These are phyloP conservation scores for Arachnopeziza araneosa DNA, from an alignment of 2,329 filamentous ascomycete genomes.

Conservation along the genomic window DNA sequence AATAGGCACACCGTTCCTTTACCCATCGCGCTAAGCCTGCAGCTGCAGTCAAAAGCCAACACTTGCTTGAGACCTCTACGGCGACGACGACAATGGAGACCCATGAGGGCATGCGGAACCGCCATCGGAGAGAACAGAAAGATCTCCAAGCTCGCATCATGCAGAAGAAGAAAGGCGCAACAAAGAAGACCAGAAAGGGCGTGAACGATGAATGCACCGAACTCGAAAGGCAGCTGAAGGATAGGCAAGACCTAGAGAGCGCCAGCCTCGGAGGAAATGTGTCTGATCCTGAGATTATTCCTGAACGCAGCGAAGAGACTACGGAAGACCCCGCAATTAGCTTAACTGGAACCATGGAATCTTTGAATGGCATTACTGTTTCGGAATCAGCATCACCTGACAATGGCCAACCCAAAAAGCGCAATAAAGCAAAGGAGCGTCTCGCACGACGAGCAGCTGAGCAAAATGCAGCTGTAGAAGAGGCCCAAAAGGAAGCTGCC, in stretches of 20 bases:
- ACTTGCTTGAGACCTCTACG: background rate
- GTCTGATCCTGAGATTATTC: background rate
- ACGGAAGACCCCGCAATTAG: slow-evolving; percentile 5
- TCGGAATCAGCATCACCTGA: slow-evolving; percentile 19
- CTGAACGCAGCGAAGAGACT: background rate
- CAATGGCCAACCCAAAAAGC: slow-evolving; percentile 45
- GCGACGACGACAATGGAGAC: slow-evolving; percentile 35
- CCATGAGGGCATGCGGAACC: slow-evolving; percentile 71
- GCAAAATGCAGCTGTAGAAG: slow-evolving; percentile 60
- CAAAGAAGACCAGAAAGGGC: slow-evolving; percentile 75
- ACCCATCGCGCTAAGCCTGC: no score
- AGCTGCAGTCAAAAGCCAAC: no score
- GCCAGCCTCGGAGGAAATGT: slow-evolving; percentile 35
- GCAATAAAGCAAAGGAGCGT: slow-evolving; percentile 86
- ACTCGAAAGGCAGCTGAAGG: slow-evolving; percentile 60
- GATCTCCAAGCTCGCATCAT: slow-evolving; percentile 82
- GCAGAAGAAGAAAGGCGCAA: slow-evolving; percentile 94
- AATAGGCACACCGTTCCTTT: no score
- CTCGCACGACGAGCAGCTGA: slow-evolving; percentile 85
- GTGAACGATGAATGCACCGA: slow-evolving; percentile 71
- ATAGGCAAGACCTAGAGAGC: slow-evolving; percentile 60
- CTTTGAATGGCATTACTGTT: slow-evolving; percentile 19
- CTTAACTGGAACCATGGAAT: slow-evolving; percentile 15
- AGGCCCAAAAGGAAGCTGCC: slow-evolving; percentile 70
- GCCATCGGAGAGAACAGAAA: slow-evolving; percentile 82